Evolutionary conservation across 1,284 basidiomycete species (phyloP), one percentile per base, ranked within the genome.

Genomic region (Leccinum ponderosum): DNA sequence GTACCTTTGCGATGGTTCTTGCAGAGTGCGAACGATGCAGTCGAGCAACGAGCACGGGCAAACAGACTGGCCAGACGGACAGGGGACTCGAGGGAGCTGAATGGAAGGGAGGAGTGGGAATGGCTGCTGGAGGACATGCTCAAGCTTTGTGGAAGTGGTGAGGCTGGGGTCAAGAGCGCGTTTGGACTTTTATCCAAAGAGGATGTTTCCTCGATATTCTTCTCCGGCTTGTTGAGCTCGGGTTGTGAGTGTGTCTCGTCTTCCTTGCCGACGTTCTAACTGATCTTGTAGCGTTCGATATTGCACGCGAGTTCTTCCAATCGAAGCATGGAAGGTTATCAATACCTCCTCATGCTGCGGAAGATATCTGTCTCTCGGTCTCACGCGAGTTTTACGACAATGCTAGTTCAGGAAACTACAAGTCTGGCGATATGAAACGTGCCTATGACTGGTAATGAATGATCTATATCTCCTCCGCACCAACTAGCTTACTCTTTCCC

Each of bases 351-450:
- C 71, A 76, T 22, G 76, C 77, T 1, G 78, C 93, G 14, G 94
- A 97, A 74, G 84, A 88, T 22, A 86, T 95, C 9, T 95, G 93
- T 64, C 77, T 98, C 25, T 75, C 85, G 4, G 87, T 87, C 51
- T 95, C 93, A 6, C 83, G 86, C 53, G 95, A 97, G 77, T 89
- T 96, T 66, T 98, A 97, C 75, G 94, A 97, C 72, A 97, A 97
- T 67, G 91, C 96, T 4, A 89, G 83, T 64, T 91, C 89, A 1
- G 95, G 94, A 3, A 98, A 97, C 70, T 90, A 94, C 70, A 91
- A 94, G 67, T 84, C 86, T 53, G 95, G 95, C 5, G 93, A 96
- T 57, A 97, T 98, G 95, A 96, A 94, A 75, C 79, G 94, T 44
- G 95, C 95, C 1, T 95, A 95, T 74, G 93, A 97, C 62, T 97